Percentiles rank a stretch among this genome's conserved stretches.
These are phyloP conservation scores for Myriosclerotinia duriaeana DNA, from an alignment of 2,329 filamentous ascomycete species.

Conservation along the genomic window DNA sequence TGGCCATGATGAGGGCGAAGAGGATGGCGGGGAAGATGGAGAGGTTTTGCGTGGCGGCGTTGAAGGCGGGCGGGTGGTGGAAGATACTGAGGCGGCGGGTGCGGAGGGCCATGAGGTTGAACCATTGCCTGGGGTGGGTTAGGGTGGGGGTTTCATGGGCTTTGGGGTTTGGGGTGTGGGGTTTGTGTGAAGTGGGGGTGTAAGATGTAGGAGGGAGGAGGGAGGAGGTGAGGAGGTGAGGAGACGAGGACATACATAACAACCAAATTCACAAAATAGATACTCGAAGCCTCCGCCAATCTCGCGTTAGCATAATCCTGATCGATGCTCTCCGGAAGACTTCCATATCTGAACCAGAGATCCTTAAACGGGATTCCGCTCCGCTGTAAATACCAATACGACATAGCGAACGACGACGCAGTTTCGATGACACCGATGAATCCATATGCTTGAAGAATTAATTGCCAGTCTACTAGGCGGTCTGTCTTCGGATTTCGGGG, in stretches of 20 bases:
- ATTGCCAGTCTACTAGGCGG: constrained; percentile 68
- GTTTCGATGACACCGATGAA: constrained; percentile 65
- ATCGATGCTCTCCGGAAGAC: constrained; percentile 44
- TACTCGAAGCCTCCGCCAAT: constrained; percentile 42
- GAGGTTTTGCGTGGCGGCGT: constrained; percentile 57
- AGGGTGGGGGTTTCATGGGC: background rate
- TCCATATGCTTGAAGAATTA: constrained; percentile 70
- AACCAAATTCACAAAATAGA: constrained; percentile 77
- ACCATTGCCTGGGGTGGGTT: constrained; percentile 54
- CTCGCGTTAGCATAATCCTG: constrained; percentile 53
- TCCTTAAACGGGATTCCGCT: constrained; percentile 62
- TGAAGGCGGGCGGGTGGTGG: constrained; percentile 67
- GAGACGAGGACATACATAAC: constrained; percentile 53
- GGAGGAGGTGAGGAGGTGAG: background rate
- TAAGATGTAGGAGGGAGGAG: background rate
- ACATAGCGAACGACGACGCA: constrained; percentile 59
- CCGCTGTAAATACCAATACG: constrained; percentile 62
- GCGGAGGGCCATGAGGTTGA: constrained; percentile 66
- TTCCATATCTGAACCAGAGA: constrained; percentile 66
- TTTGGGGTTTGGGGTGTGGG: background rate
- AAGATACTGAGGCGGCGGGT: constrained; percentile 65
- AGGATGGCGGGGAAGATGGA: constrained; percentile 69
- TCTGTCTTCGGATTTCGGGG: constrained; percentile 68
- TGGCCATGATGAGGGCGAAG: constrained; percentile 65
- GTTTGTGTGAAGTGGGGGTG: background rate